Percentiles rank a stretch among this genome's conserved stretches.
phyloP scores from a whole-genome alignment of 768 basidiomycete genomes.

The Lentinula sp. region DNA sequence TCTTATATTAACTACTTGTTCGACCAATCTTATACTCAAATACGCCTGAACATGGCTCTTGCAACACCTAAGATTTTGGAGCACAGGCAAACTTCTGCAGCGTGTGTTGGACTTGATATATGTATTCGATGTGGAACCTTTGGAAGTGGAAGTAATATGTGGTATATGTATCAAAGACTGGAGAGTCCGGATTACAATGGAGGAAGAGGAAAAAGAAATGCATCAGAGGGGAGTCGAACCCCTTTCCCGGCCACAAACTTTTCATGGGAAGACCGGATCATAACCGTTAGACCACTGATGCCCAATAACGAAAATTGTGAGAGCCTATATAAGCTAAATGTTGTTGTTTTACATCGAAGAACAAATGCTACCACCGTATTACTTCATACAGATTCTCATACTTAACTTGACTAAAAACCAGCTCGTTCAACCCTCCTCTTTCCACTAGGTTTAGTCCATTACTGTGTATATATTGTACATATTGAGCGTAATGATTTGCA shows the following conservation, averaged over 20 bases:
- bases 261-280: slow-evolving; percentile 6
- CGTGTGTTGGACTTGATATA: no score
- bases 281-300: slow-evolving; percentile 7
- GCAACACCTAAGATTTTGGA: no score
- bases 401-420: background rate
- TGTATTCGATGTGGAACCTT: no score
- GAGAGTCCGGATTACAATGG: background rate
- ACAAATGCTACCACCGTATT: background rate
- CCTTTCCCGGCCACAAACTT: slow-evolving; percentile 1
- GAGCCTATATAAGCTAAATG: no score
- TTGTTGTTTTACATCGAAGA: no score
- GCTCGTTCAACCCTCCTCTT: background rate
- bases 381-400: background rate
- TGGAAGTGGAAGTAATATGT: no score
- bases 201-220: background rate
- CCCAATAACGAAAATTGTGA: background rate
- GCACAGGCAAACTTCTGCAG: no score
- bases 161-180: no score
- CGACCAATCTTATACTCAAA: background rate
- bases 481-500: background rate
- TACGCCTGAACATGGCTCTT: no score
- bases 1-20: no score
- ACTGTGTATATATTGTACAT: background rate
- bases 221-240: slow-evolving; percentile 6
- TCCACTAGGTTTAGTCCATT: background rate